Evolutionary conservation across 768 basidiomycete genomes (phyloP), one percentile per base, ranked within the genome.

Genomic region (Termitomyces sp.): DNA sequence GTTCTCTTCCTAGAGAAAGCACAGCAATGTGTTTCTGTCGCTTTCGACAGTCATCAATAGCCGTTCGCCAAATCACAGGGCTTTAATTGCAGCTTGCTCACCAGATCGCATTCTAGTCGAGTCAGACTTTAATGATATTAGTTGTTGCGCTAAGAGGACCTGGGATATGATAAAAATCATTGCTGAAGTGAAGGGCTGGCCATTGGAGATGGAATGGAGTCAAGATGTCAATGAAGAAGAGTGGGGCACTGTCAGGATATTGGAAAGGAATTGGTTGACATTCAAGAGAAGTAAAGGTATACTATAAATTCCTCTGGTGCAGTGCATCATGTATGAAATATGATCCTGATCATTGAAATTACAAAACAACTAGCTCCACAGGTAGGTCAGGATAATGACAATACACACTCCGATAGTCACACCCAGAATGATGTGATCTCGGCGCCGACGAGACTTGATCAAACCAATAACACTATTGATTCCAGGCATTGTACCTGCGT

Each of bases 351-450:
- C 3, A 7, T 19, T 21, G 15, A 5, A 19, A 9, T 8, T 53
- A 11, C 54, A 28, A 28, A 33, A 40, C 19, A 55, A 42, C 61
- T 66, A 66, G 38, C 71, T 71, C 77, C 79, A 81, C 53, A 80
- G 58, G 63, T 79, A 81, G 17, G 75, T 74, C 44, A 83, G 57
- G 21, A 81, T 66, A 40, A 79, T 64, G 41, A 99, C 74, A 42
- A 85, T 75, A 69, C 93, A 93, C 26, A 90, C 67, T n/a, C 90
- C 94, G 64, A 95, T 87, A n/a, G 97, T 75, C 55, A 85, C 73
- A 9, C 94, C 95, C 69, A 98, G 70, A 62, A 98, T 92, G 60
- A 98, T 79, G 2, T 91, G 83, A 70, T 99, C 97, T 66, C 94
- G 76, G 58, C 95, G 78, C 63, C 96, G 81, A 45, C 96, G 82